These are phyloP conservation scores for Fraxinus baroniana DNA, from an alignment of 305 asterid genomes.

Conservation along the genomic window DNA sequence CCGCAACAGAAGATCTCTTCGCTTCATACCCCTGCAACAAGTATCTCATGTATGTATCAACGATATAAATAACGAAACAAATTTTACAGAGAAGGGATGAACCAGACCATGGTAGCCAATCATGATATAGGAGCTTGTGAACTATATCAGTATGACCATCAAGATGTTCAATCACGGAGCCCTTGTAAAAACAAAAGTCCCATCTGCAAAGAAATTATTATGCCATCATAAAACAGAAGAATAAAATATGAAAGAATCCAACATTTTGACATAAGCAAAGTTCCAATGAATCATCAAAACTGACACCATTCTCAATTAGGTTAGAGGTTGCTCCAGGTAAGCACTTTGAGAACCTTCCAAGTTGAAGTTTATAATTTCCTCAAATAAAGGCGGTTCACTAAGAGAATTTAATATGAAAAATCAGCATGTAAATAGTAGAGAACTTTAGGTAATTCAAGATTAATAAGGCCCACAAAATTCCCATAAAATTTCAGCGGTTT, in stretches of 20 bases:
- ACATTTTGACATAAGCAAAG: slow-evolving; percentile 12
- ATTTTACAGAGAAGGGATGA: slow-evolving; percentile 23
- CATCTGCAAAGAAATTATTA: slow-evolving; percentile 56
- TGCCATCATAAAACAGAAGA: slow-evolving; percentile 8
- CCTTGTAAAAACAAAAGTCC: slow-evolving; percentile 90
- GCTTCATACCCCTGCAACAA: slow-evolving; percentile 79
- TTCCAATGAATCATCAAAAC: slow-evolving; percentile 4
- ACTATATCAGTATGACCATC: slow-evolving; percentile 97
- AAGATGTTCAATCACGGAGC: slow-evolving; percentile 86
- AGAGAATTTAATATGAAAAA: slow-evolving; percentile 9
- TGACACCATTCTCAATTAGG: slow-evolving; percentile 21
- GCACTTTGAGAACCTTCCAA: slow-evolving; percentile 13
- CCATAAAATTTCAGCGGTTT: not conserved
- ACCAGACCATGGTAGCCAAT: slow-evolving; percentile 93
- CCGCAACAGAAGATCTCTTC: slow-evolving; percentile 81
- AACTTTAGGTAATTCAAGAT: slow-evolving; percentile 7
- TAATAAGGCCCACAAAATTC: slow-evolving; percentile 3
- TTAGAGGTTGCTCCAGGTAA: not conserved
- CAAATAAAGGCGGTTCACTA: not conserved
- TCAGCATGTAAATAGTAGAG: not conserved
- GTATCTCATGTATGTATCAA: slow-evolving; percentile 19
- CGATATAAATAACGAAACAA: slow-evolving; percentile 1
- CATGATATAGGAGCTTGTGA: slow-evolving; percentile 68
- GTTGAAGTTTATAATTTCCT: slow-evolving; percentile 7
- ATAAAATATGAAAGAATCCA: not conserved